Base-by-base conservation (phyloP, 2,329 filamentous ascomycete genomes). In the Aspergillus costaricaensis region DNA sequence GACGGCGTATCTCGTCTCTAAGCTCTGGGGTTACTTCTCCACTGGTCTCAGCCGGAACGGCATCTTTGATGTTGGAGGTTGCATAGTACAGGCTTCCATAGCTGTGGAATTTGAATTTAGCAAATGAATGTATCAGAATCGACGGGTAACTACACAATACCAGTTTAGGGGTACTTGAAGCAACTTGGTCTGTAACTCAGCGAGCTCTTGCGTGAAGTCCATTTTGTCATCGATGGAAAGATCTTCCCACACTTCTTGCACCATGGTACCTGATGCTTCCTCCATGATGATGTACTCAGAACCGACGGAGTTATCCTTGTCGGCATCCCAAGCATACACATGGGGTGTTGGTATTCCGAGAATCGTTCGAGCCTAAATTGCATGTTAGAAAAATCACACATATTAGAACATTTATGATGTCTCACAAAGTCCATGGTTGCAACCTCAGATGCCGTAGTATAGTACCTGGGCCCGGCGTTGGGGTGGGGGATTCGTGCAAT, bases 31-130 rank as follows among this genome's bases (percentile, higher is more conserved):
- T 41, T 44, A 71, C 50, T 39, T 72, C 67, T 52, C 66, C 65
- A 36, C 57, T 57, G 48, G 75, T 53, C 58, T 71, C 65, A 27
- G 69, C 72, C 58, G 67, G 60, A 57, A 72, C 63, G 44, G 72
- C 75, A 2, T 70, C 72, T 25, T 67, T 57, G 52, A 75, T 70
- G 38, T 67, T 62, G 64, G 77, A 71, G 12, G 52, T 67, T 30
- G 67, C 65, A 57, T 71, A 77, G 62, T 78, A 79, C 52, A 79
- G 65, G 61, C 68, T 77, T 4, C 78, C 75, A 66, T 75, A 77
- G 32, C 76, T 68, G 4, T 14, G 10, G 30, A 57, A 32, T 12
- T 5, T 6, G 7, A 55, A 0, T 30, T 58, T 48, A 77, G 41
- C 36, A 47, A 21, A 44, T 55, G 7, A 38, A 55, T 55, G 14